Base-by-base conservation (phyloP, 495 filamentous ascomycete species). In the Oidiodendron maius region DNA sequence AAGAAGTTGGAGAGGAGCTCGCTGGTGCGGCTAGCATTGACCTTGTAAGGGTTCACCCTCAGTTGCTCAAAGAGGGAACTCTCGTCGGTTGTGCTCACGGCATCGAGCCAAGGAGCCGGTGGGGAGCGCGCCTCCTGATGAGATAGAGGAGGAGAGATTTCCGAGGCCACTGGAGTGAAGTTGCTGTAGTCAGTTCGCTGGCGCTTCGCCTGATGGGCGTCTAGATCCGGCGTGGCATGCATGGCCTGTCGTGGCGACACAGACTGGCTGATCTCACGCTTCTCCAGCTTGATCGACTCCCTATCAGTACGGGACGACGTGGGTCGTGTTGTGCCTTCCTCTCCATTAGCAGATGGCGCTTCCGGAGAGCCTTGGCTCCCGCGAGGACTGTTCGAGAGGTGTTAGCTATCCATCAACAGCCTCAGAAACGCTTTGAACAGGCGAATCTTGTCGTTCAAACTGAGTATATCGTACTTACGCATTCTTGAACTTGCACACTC, bases 401-500 rank as follows among this genome's bases (percentile, higher is more conserved):
- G 6, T 45, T 36, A 45, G 49, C 35, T 12, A 44, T 37, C 23
- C n/a, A n/a, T n/a, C n/a, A n/a, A n/a, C n/a, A n/a, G 23, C 11
- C 18, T 44, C 12, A 37, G 24, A 48, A 11, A 4, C 17, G 35
- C 37, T 11, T 42, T 10, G 20, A 44, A 32, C 24, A 15, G 45
- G 9, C 10, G 30, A 8, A 4, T 35, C 9, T 26, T 22, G 17
- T 30, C 26, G 26, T 30, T n/a, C 16, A 10, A 10, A 21, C 5
- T 40, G 16, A 20, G 18, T 6, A 37, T 40, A 15, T 18, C 16
- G 16, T 28, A 82, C 87, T 82, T 75, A 91, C 88, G 86, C 86
- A 66, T 84, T 89, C 65, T 87, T 84, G 60, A 89, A 91, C 62
- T 85, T 80, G 79, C 90, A 96, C 22, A 83, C 75, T 40, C 85